Evolutionary conservation across 78 protist species (phyloP).

Genomic region (Monocercomonoides exilis): DNA sequence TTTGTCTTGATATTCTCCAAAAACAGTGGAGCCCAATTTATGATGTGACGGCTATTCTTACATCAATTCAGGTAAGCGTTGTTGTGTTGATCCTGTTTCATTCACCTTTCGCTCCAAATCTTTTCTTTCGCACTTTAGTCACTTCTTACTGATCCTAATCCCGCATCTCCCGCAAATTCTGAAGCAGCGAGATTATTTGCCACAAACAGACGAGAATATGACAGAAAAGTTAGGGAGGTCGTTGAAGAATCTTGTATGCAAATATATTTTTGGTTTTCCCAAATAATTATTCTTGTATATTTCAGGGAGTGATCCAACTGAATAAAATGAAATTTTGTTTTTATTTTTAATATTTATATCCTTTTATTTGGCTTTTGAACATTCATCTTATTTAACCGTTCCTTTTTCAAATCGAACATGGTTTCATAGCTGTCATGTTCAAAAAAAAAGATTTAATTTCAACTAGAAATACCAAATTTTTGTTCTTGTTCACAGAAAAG

Average conservation of each 20-base stretch:
- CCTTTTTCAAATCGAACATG: too few species aligned
- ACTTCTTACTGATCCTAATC: slow-evolving; percentile 97
- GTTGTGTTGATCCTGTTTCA: slow-evolving; percentile 39
- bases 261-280: background rate
- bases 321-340: too few species aligned
- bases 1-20: slow-evolving; percentile 97
- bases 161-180: slow-evolving; percentile 95
- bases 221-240: slow-evolving; percentile 76
- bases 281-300: background rate
- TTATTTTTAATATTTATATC: too few species aligned
- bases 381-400: too few species aligned
- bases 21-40: slow-evolving; percentile 97
- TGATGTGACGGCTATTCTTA: slow-evolving; percentile 95
- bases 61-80: slow-evolving; percentile 79
- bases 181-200: slow-evolving; percentile 91
- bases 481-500: too few species aligned
- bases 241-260: slow-evolving; percentile 60
- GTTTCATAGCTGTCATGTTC: too few species aligned
- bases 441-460: too few species aligned
- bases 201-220: slow-evolving; percentile 81
- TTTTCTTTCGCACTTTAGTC: slow-evolving; percentile 68
- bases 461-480: too few species aligned
- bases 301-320: slow-evolving; percentile 14
- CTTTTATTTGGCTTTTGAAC: too few species aligned
- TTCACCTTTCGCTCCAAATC: background rate